Conservation (phyloP, 352 stramenopile species). For the Saprolegnia diclina region DNA sequence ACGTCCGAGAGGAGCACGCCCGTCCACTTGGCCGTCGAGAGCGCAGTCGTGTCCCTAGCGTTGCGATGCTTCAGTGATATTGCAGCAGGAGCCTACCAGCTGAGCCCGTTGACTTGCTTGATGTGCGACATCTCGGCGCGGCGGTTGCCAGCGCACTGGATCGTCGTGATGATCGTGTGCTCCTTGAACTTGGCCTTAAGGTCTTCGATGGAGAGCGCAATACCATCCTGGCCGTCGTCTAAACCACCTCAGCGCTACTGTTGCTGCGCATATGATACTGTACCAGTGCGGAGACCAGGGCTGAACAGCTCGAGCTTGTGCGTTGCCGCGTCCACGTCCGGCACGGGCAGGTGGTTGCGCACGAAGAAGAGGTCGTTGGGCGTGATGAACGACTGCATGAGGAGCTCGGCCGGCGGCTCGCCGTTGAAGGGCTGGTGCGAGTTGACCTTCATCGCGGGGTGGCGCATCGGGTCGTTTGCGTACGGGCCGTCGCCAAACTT, state of each 20-base stretch:
- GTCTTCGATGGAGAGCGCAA: constrained; percentile 75
- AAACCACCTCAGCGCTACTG: background rate
- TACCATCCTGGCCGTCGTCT: constrained; percentile 31
- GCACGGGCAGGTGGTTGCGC: constrained; percentile 96
- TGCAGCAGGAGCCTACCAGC: constrained; percentile 34
- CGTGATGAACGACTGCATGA: constrained; percentile 94
- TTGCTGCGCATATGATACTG: background rate
- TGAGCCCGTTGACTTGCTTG: constrained; percentile 82
- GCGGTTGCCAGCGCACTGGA: constrained; percentile 97
- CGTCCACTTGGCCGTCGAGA: constrained; percentile 94
- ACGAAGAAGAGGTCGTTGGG: constrained; percentile 97
- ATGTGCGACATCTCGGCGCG: constrained; percentile 90
- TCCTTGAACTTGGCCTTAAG: constrained; percentile 92
- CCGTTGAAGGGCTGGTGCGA: constrained; percentile 93
- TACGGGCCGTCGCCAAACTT: constrained; percentile 89
- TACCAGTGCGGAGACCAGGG: constrained; percentile 45
- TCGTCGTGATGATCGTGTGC: constrained; percentile 87
- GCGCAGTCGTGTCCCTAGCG: constrained; percentile 81
- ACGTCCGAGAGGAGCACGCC: constrained; percentile 92
- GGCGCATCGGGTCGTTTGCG: constrained; percentile 85
- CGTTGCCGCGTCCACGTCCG: constrained; percentile 61
- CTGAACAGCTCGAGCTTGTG: constrained; percentile 67
- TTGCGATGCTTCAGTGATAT: no score
- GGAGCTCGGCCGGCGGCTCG: constrained; percentile 87
- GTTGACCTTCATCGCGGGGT: constrained; percentile 88